Evolutionary conservation across 352 stramenopile species (phyloP).

Genomic region (Globisporangium parvum): DNA sequence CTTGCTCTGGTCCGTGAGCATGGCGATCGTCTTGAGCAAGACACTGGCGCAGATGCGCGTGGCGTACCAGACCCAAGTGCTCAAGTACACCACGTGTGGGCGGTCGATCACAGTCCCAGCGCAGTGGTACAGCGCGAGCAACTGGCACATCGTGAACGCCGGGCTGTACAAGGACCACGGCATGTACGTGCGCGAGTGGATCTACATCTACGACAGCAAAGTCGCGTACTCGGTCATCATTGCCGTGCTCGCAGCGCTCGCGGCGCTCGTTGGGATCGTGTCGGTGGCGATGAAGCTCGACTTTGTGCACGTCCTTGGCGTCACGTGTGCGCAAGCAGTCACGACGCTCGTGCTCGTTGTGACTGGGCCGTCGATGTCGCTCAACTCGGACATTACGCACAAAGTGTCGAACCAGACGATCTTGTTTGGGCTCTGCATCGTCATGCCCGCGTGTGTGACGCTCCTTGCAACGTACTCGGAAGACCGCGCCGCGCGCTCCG

Average conservation of each 20-base stretch:
- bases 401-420: constrained; percentile 49
- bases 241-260: constrained; percentile 49
- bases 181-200: constrained; percentile 56
- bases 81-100: constrained; percentile 35
- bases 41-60: constrained; percentile 37
- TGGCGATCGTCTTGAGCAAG: constrained; percentile 60
- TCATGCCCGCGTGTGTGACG: constrained; percentile 56
- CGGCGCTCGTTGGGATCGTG: constrained; percentile 56
- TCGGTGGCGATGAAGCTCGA: constrained; percentile 72
- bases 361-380: constrained; percentile 40
- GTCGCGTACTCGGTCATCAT: constrained; percentile 59
- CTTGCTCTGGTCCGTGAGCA: constrained; percentile 54
- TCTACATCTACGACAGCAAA: constrained; percentile 62
- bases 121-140: constrained; percentile 45
- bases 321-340: constrained; percentile 46
- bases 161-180: constrained; percentile 7
- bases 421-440: constrained; percentile 53
- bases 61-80: constrained; percentile 35
- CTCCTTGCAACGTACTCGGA: constrained; percentile 74
- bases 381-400: constrained; percentile 32
- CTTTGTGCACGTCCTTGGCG: constrained; percentile 63
- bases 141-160: constrained; percentile 21
- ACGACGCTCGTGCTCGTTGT: constrained; percentile 46
- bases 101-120: constrained; percentile 27
- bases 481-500: constrained; percentile 58